These are phyloP conservation scores for Marasmius fiardii DNA, from an alignment of 1,284 basidiomycete genomes.

Conservation along the genomic window DNA sequence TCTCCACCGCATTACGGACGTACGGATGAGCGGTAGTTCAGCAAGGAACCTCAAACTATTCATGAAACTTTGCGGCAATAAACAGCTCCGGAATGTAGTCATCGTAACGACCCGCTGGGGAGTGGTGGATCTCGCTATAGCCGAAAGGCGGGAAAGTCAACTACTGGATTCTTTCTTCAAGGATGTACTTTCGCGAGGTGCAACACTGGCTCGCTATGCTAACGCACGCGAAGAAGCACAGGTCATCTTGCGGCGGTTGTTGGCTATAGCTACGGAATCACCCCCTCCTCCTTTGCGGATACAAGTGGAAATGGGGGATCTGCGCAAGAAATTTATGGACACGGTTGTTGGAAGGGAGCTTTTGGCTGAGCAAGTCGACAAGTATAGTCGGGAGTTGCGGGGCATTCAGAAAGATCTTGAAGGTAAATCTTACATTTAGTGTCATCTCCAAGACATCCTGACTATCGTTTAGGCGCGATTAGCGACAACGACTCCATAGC, in stretches of 20 bases:
- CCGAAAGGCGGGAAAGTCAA: constrained; percentile 36
- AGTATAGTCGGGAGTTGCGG: no score
- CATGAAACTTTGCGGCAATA: constrained; percentile 48
- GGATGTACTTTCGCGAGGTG: constrained; percentile 40
- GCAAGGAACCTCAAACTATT: constrained; percentile 49
- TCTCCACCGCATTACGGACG: constrained; percentile 52
- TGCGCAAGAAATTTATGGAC: constrained; percentile 30
- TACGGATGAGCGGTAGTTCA: constrained; percentile 47
- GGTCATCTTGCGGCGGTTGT: constrained; percentile 31
- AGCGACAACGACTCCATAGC: no score
- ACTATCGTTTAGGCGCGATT: no score
- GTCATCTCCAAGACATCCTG: no score
- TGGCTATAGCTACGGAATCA: constrained; percentile 16
- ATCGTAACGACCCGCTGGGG: constrained; percentile 54
- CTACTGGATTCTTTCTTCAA: constrained; percentile 44
- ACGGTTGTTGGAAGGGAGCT: constrained; percentile 32
- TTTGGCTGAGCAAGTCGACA: no score
- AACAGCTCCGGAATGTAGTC: constrained; percentile 45
- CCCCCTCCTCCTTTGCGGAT: constrained; percentile 26
- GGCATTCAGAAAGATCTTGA: no score
- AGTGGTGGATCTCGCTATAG: constrained; percentile 31
- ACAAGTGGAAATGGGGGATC: constrained; percentile 24
- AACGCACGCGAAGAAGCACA: constrained; percentile 31
- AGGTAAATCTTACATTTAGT: no score
- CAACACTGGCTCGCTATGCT: constrained; percentile 34